Base-by-base conservation (phyloP, 2,329 filamentous ascomycete species). In the Hypomyces perniciosus region DNA sequence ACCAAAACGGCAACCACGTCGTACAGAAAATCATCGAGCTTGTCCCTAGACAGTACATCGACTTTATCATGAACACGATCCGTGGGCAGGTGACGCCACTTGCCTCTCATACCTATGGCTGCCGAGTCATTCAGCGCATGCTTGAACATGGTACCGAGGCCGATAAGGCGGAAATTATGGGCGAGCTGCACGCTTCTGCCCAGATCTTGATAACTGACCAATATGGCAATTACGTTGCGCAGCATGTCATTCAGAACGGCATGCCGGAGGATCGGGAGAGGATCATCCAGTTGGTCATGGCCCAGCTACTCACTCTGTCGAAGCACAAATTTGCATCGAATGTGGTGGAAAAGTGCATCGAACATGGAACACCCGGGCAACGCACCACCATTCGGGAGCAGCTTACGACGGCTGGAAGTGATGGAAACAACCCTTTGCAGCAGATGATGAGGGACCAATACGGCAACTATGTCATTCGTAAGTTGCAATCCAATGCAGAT, bases 261-360 rank as follows among this genome's bases (percentile, higher is more conserved):
- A 78, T 84, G 46, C 76, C 80, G 4, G 81, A 85, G 50, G 90
- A 96, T 61, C 81, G 84, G 20, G 76, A 77, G 10, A 81, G 77
- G 59, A 85, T 96, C 61, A 86, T 96, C 50, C 71, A 77, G 28
- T 74, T 90, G 43, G 85, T 97, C 56, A 84, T 85, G 57, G 75
- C 76, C 9, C 81, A 90, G 51, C 73, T 96, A 2, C 69, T 96
- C 37, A 72, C 73, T 1, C 84, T 90, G 60, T 96, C 90, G 28
- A 96, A 90, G 73, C 90, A 97, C 73, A 99, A 99, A 66, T 95
- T 89, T 62, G 92, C 93, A 1, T 96, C 91, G 62, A 97, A 99
- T 61, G 92, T 99, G 3, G 92, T 99, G 1, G 93, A 99, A 69
- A 92, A 90, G 68, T 95, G 90, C 64, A 85, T 97, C 54, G 76